These are phyloP conservation scores for Exidia glandulosa DNA, from an alignment of 768 basidiomycete genomes.

Conservation along the genomic window DNA sequence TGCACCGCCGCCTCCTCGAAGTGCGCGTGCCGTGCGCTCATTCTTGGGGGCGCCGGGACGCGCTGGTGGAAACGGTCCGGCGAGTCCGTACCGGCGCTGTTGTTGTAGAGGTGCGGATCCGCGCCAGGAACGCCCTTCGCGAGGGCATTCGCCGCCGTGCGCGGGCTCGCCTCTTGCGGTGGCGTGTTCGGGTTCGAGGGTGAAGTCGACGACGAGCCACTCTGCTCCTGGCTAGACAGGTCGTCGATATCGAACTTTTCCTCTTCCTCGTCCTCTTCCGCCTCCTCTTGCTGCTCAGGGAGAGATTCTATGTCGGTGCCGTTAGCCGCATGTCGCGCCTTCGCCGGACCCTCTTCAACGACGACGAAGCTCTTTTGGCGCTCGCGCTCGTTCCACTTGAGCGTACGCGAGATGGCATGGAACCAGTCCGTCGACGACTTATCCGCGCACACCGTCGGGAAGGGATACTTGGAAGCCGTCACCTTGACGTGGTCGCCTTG, in stretches of 20 bases:
- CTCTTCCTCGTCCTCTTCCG: slow-evolving; percentile 41
- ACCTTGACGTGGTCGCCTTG: slow-evolving; percentile 99
- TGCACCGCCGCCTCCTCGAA: slow-evolving; percentile 30
- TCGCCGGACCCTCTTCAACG: slow-evolving; percentile 73
- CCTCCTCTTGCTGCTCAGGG: slow-evolving; percentile 21
- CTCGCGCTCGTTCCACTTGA: slow-evolving; percentile 99
- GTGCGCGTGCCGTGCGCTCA: slow-evolving; percentile 38
- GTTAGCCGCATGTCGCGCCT: slow-evolving; percentile 13
- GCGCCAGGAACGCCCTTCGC: slow-evolving; percentile 11
- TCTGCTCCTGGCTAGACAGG: slow-evolving; percentile 46
- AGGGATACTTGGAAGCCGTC: slow-evolving; percentile 92
- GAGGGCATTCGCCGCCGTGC: slow-evolving; percentile 3
- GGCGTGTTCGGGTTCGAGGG: slow-evolving; percentile 2
- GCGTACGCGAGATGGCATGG: slow-evolving; percentile 87
- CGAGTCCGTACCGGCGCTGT: slow-evolving; percentile 44
- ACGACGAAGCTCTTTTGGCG: slow-evolving; percentile 98
- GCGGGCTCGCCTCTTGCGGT: slow-evolving; percentile 2
- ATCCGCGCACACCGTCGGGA: slow-evolving; percentile 96
- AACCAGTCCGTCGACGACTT: slow-evolving; percentile 99
- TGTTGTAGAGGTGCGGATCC: slow-evolving; percentile 16
- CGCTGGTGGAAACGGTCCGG: slow-evolving; percentile 44
- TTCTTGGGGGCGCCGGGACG: slow-evolving; percentile 35
- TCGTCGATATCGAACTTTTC: slow-evolving; percentile 93
- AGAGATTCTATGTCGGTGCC: slow-evolving; percentile 4
- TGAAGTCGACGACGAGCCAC: slow-evolving; percentile 1